Conservation (phyloP, 352 stramenopile species). For the Pythium chondricola region DNA sequence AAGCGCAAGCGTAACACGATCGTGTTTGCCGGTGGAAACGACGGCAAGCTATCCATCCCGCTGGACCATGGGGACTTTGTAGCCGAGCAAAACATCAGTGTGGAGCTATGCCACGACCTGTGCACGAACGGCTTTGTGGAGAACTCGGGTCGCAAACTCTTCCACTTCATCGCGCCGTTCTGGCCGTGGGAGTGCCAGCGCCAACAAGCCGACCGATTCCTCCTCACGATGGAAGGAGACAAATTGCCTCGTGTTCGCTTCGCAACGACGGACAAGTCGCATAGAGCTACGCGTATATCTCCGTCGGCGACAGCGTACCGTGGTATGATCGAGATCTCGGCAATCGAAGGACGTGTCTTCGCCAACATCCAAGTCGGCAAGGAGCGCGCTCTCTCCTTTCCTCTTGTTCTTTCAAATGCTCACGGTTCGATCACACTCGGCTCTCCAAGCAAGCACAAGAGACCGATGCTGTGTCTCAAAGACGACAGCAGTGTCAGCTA, state of each 20-base stretch:
- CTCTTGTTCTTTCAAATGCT: conserved; percentile 13
- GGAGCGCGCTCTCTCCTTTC: conserved; percentile 27
- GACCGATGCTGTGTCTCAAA: background rate
- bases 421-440: conserved; percentile 1
- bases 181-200: conserved; percentile 43
- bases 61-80: conserved; percentile 22
- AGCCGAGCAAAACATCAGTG: conserved; percentile 47
- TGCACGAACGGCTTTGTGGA: conserved; percentile 68
- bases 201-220: conserved; percentile 11
- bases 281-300: background rate
- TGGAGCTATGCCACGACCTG: conserved; percentile 70
- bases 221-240: conserved; percentile 28
- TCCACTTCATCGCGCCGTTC: conserved; percentile 62
- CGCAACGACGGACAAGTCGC: conserved; percentile 24
- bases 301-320: conserved; percentile 6
- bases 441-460: conserved; percentile 2
- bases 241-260: conserved; percentile 46
- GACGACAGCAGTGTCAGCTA: background rate
- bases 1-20: conserved; percentile 11
- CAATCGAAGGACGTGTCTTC: conserved; percentile 16
- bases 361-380: conserved; percentile 12
- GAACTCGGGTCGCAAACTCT: conserved; percentile 43
- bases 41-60: conserved; percentile 7
- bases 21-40: background rate
- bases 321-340: conserved; percentile 20